Base-by-base conservation (phyloP, 805 yeast genomes). In the Candida succiphila region DNA sequence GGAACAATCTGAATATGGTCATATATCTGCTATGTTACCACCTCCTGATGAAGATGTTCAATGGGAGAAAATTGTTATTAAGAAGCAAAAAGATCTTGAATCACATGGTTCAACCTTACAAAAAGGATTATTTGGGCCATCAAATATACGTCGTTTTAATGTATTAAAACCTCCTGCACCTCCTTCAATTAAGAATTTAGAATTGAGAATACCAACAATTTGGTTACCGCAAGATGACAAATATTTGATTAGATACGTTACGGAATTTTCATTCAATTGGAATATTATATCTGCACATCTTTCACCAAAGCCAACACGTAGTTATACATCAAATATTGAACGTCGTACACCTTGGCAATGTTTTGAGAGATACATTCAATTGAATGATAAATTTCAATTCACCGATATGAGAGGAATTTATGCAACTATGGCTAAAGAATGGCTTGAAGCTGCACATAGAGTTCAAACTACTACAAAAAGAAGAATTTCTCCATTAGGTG, bases 321-420 rank as follows among this genome's bases (percentile, higher is more conserved):
- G 79, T 12, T 87, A 85, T 53, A 72, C 77, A 25, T 82, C 97
- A 1, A 87, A 85, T 48, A 85, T 87, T 37, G 97, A 92, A 55
- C 72, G 96, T 48, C 71, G 98, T 48, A 92, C 97, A 0, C 94
- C 98, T 0, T 92, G 98, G 98, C 97, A 89, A 54, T 89, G 97
- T 54, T 92, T 92, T 61, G 98, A 92, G 56, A 65, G 98, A 43
- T 92, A 89, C 64, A 79, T 88, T 39, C 97, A 89, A 59, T 66
- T 92, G 43, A 86, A 84, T 46, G 96, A 89, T 38, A 78, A 79
- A 37, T 89, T 87, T 48, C 94, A 85, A 42, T 73, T 85, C 39
- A 64, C 75, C 27, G 97, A 89, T 49, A 74, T 92, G 75, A 78
- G 82, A 49, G 98, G 97, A 0, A 72, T 80, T 15, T 75, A 83